A percentile compares a stretch with the other conserved stretches of the same genome.
phyloP scores from a whole-genome alignment of 2,329 filamentous ascomycete species.

The Phoma sp. region DNA sequence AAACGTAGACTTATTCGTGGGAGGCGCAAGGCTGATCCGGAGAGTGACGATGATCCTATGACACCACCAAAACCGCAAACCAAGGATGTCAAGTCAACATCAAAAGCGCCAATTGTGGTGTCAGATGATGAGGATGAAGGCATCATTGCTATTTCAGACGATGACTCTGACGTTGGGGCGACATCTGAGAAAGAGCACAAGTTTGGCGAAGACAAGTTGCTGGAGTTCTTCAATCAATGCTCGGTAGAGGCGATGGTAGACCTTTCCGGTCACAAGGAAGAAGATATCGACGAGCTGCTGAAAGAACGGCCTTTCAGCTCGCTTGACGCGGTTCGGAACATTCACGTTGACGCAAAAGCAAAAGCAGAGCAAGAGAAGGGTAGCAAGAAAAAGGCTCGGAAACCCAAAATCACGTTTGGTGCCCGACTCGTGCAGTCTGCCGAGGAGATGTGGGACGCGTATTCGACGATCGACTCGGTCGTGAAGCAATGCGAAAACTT shows the following conservation, averaged over 20 bases:
- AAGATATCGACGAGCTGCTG: constrained; percentile 72
- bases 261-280: constrained; percentile 75
- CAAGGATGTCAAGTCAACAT: constrained; percentile 12
- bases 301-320: constrained; percentile 74
- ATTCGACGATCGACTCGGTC: constrained; percentile 81
- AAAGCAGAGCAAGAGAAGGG: constrained; percentile 35
- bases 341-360: constrained; percentile 56
- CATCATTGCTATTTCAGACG: constrained; percentile 44
- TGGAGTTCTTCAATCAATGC: constrained; percentile 85
- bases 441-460: constrained; percentile 76
- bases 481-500: constrained; percentile 77
- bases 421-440: constrained; percentile 71
- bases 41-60: constrained; percentile 29
- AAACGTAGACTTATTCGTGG: constrained; percentile 58
- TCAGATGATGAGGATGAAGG: constrained; percentile 43
- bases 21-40: constrained; percentile 44
- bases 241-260: constrained; percentile 77
- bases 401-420: constrained; percentile 61
- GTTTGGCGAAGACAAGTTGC: constrained; percentile 61
- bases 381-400: constrained; percentile 40
- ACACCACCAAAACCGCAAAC: constrained; percentile 28
- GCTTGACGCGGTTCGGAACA: constrained; percentile 68
- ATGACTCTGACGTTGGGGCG: constrained; percentile 53
- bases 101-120: constrained; percentile 21
- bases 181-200: constrained; percentile 28